Conservation (phyloP, 179 eudicot species). For the Actinidia arguta region DNA sequence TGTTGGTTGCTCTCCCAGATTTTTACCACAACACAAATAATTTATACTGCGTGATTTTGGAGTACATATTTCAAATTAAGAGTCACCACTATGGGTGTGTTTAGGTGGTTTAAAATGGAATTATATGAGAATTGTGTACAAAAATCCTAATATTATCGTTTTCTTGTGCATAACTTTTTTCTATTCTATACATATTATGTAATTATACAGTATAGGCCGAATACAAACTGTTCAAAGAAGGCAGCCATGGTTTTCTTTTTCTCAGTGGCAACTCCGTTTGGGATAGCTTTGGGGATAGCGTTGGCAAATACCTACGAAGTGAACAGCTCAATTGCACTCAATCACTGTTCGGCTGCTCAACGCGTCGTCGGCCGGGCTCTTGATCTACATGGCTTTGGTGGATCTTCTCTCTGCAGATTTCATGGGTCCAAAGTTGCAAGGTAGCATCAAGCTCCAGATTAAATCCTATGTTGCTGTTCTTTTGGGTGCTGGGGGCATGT, state of each 20-base stretch:
- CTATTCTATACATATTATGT: neutral
- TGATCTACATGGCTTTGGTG: slow-evolving; percentile 50
- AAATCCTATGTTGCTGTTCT: slow-evolving; percentile 38
- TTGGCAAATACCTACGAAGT: slow-evolving; percentile 34
- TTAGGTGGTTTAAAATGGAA: no score
- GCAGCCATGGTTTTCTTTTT: slow-evolving; percentile 41
- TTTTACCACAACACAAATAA: no score
- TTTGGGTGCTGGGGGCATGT: slow-evolving; percentile 47
- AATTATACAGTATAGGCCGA: slow-evolving; percentile 30
- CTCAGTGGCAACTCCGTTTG: slow-evolving; percentile 46
- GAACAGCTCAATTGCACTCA: slow-evolving; percentile 41
- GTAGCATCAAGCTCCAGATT: slow-evolving; percentile 39
- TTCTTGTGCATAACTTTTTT: no score
- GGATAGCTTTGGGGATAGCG: slow-evolving; percentile 42
- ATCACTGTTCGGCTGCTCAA: slow-evolving; percentile 38
- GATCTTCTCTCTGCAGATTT: slow-evolving; percentile 49
- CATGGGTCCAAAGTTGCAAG: slow-evolving; percentile 43
- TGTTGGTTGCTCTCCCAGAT: no score
- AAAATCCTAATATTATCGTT: no score
- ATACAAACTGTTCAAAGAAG: slow-evolving; percentile 32
- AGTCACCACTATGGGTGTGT: no score
- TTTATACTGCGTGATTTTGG: no score
- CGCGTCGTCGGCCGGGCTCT: slow-evolving; percentile 45
- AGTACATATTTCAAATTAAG: no score
- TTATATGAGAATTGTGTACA: no score